Conservation (phyloP, 2,329 filamentous ascomycete species). For the Beauveria pseudobassiana region DNA sequence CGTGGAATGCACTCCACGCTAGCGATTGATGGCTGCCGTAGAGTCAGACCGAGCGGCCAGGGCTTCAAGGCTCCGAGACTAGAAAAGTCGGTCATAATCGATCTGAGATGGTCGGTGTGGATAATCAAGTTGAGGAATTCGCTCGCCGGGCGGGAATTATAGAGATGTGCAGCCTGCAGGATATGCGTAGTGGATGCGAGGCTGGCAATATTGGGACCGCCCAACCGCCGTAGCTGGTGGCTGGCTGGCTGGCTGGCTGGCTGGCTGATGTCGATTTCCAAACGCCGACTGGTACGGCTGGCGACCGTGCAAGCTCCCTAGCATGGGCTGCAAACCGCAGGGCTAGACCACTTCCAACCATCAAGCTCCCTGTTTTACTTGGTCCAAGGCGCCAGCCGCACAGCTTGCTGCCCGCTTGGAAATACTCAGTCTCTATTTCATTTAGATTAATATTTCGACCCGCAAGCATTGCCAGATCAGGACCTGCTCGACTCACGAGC, state of each 20-base stretch:
- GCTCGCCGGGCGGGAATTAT: neutral
- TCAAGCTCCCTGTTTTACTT: neutral
- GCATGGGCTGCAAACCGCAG: neutral
- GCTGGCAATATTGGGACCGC: too few relatives aligned
- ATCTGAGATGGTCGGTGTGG: slow-evolving; percentile 1
- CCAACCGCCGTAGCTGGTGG: too few relatives aligned
- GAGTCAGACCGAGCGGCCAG: slow-evolving; percentile 4
- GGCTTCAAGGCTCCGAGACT: neutral
- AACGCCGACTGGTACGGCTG: neutral
- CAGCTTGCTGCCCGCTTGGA: neutral
- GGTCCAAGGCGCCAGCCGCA: neutral
- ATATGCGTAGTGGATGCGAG: neutral
- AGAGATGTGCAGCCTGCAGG: neutral
- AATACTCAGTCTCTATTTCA: neutral
- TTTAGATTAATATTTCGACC: neutral
- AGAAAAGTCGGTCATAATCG: neutral
- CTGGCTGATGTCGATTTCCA: too few relatives aligned
- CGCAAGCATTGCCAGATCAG: neutral
- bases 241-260: too few relatives aligned
- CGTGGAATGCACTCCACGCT: neutral
- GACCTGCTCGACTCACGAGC: neutral
- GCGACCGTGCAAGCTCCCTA: neutral
- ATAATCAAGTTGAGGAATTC: neutral
- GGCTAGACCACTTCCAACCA: neutral
- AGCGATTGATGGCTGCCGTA: neutral